phyloP scores from a whole-genome alignment of 495 filamentous ascomycete genomes.

The Xylaria sp. region DNA sequence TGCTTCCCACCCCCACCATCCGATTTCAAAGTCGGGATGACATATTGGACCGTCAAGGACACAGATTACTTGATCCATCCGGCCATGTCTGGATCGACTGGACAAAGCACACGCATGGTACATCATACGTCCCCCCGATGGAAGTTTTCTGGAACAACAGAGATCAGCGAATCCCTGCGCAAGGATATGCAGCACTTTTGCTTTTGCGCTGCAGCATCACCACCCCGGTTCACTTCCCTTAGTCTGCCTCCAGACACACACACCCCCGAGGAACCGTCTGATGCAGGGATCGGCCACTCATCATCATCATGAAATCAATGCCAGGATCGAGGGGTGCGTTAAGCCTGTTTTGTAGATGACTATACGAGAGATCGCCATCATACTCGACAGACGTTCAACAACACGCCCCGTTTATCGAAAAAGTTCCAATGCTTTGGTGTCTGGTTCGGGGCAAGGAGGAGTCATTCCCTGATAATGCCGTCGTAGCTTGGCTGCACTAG shows the following conservation, averaged over 20 bases:
- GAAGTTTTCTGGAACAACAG: conserved; percentile 26
- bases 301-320: conserved; percentile 20
- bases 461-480: conserved; percentile 14
- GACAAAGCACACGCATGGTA: conserved; percentile 8
- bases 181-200: conserved; percentile 14
- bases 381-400: neutral
- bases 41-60: neutral
- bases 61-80: neutral
- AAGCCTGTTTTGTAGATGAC: conserved; percentile 10
- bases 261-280: conserved; percentile 18
- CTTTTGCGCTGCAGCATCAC: conserved; percentile 14
- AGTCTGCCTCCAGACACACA: neutral
- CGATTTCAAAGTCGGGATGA: neutral
- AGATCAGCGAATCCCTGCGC: conserved; percentile 22
- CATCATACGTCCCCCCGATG: conserved; percentile 3
- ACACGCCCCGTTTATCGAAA: neutral
- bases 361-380: conserved; percentile 19
- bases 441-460: conserved; percentile 9
- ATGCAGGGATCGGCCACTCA: conserved; percentile 16
- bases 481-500: neutral
- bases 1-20: neutral
- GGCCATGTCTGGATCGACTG: neutral
- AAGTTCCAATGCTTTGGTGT: neutral
- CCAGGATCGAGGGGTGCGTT: conserved; percentile 3
- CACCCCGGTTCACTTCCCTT: conserved; percentile 2